Percentiles rank a stretch among this genome's conserved stretches.
phyloP scores from a whole-genome alignment of 2,329 filamentous ascomycete genomes.

The Monilinia laxa region DNA sequence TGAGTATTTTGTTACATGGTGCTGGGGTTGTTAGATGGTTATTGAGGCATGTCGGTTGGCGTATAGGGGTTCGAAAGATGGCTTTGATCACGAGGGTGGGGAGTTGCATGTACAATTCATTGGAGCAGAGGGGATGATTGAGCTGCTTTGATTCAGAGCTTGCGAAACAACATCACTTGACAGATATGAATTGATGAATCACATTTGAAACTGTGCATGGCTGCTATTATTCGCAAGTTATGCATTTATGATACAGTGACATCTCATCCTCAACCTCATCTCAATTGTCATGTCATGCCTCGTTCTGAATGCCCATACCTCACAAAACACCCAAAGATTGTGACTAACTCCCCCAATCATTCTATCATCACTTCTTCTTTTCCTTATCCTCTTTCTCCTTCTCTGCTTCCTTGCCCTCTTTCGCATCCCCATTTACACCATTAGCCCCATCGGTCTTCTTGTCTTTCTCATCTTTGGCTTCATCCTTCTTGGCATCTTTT shows the following conservation, averaged over 20 bases:
- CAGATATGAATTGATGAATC: neutral
- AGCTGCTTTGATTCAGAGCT: neutral
- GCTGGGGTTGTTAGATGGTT: too few species aligned
- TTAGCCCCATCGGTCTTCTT: constrained; percentile 61
- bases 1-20: neutral
- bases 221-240: constrained; percentile 35
- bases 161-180: neutral
- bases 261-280: constrained; percentile 25
- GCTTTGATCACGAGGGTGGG: neutral
- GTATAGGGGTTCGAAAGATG: neutral
- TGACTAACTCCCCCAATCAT: constrained; percentile 30
- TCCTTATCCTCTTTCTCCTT: constrained; percentile 58
- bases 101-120: neutral
- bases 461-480: constrained; percentile 60
- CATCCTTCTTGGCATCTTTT: constrained; percentile 76
- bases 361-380: constrained; percentile 45
- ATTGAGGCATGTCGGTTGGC: neutral
- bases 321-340: constrained; percentile 32
- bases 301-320: constrained; percentile 27
- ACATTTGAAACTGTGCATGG: constrained; percentile 17
- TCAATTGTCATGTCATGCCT: constrained; percentile 16
- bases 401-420: constrained; percentile 50
- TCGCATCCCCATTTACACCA: constrained; percentile 50
- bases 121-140: neutral
- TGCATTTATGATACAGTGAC: constrained; percentile 41